Conservation (phyloP, 176 grass and related monocot species). For the Carex littledalei region DNA sequence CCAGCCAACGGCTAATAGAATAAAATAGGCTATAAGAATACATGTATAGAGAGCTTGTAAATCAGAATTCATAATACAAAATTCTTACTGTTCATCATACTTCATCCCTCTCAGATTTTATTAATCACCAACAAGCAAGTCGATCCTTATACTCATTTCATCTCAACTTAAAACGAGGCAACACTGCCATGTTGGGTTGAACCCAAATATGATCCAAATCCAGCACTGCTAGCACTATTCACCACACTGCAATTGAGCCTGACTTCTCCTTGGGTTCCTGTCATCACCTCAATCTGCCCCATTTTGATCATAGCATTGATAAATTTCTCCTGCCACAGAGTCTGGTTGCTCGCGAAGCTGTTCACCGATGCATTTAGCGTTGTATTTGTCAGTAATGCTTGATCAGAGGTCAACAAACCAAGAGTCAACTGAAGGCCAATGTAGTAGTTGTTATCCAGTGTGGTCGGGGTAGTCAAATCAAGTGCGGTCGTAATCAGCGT, state of each 20-base stretch:
- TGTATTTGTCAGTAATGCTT: constrained; percentile 45
- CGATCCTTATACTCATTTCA: background rate
- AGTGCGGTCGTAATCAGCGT: constrained; percentile 33
- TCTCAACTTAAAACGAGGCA: constrained; percentile 8
- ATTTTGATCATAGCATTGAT: constrained; percentile 65
- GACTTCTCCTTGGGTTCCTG: constrained; percentile 54
- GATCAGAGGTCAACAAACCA: constrained; percentile 60
- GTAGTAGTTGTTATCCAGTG: constrained; percentile 75
- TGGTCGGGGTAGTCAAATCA: constrained; percentile 45
- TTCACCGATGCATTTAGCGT: constrained; percentile 43
- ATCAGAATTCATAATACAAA: background rate
- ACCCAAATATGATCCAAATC: constrained; percentile 6
- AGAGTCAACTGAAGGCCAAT: constrained; percentile 44
- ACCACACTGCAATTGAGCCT: constrained; percentile 63
- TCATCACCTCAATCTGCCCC: constrained; percentile 59
- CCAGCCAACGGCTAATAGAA: background rate
- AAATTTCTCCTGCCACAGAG: constrained; percentile 49
- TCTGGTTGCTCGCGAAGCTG: constrained; percentile 45
- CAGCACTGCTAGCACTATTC: constrained; percentile 33
- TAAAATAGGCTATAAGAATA: background rate
- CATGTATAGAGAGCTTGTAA: background rate
- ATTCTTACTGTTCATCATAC: no score
- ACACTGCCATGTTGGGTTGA: background rate
- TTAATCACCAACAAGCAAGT: constrained; percentile 6
- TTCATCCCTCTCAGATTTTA: no score